Conservation (phyloP, 208 protist genomes). For the Trichomonas gallinae region DNA sequence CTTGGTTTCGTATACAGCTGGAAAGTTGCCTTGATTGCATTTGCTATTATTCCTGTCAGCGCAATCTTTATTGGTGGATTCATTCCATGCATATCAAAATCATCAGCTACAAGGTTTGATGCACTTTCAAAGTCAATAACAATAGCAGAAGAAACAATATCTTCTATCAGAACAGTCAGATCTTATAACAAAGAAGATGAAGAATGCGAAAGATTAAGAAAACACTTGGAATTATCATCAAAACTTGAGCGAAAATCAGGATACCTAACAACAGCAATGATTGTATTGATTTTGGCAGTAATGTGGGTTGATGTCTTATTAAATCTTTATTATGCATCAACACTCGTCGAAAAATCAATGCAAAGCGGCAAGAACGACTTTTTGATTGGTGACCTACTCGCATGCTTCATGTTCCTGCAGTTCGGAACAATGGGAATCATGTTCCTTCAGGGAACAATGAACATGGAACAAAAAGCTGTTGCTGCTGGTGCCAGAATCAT, state of each 20-base stretch:
- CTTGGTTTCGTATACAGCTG: not conserved
- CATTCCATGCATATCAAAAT: not conserved
- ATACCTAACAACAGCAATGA: not conserved
- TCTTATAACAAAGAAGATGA: not conserved
- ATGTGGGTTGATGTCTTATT: not conserved
- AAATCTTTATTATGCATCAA: not conserved
- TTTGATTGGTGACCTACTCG: not conserved
- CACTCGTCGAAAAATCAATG: not conserved
- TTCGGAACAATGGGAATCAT: not conserved
- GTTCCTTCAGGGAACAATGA: not conserved
- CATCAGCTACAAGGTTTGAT: not conserved
- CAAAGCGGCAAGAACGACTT: not conserved
- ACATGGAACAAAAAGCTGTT: not conserved
- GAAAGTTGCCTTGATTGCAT: not conserved
- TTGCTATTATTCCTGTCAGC: not conserved
- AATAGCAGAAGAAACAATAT: not conserved
- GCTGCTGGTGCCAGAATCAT: not conserved
- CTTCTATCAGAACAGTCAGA: not conserved
- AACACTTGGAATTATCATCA: not conserved
- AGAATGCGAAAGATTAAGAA: not conserved
- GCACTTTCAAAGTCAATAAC: not conserved
- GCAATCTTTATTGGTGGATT: not conserved
- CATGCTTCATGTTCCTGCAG: not conserved
- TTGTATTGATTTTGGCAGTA: not conserved
- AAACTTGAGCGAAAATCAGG: not conserved